Base-by-base conservation (phyloP, 768 basidiomycete species). In the Pleurotus eryngii region DNA sequence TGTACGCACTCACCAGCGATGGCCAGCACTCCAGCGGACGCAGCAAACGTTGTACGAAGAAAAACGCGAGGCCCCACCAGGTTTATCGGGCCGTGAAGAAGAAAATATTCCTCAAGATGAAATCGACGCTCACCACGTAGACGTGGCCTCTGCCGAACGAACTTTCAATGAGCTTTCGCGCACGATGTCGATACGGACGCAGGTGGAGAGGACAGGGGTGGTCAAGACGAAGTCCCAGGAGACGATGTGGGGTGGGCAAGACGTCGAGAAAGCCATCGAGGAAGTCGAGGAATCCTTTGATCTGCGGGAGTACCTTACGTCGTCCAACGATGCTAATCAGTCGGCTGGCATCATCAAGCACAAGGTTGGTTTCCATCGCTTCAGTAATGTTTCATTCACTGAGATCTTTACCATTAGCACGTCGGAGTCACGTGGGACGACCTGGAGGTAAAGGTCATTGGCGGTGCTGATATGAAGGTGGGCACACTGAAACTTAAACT, bases 341-440 rank as follows among this genome's bases (percentile, higher is more conserved):
- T 66, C 70, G 17, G 86, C 85, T 2, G 88, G 88, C 14, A 85
- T 89, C 47, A 81, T 89, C 47, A 81, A 80, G 58, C 84, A 86
- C 63, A 90, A 90, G 65, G 79, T 55, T 3, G 7, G 45, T 43
- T 24, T 15, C 45, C 57, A 38, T 54, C 35, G 20, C 55, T 42
- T 12, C 18, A 55, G 14, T 55, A 1, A 18, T 30, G 30, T 55
- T 35, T 57, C n/a, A 24, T 7, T 40, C n/a, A 37, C 46, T 14
- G 6, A 38, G 39, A 43, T 42, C n/a, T 22, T 56, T n/a, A 45
- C 35, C 9, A 35, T 15, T 55, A 81, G 77, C 84, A 87, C 58
- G 86, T 90, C 6, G 87, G 87, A 30, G 83, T 91, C 20, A 82
- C 82, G 22, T 91, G 89, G 89, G 80, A 87, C 51, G 76, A 85